Evolutionary conservation across 2,329 filamentous ascomycete species (phyloP).

Genomic region (Monilinia fructicola): DNA sequence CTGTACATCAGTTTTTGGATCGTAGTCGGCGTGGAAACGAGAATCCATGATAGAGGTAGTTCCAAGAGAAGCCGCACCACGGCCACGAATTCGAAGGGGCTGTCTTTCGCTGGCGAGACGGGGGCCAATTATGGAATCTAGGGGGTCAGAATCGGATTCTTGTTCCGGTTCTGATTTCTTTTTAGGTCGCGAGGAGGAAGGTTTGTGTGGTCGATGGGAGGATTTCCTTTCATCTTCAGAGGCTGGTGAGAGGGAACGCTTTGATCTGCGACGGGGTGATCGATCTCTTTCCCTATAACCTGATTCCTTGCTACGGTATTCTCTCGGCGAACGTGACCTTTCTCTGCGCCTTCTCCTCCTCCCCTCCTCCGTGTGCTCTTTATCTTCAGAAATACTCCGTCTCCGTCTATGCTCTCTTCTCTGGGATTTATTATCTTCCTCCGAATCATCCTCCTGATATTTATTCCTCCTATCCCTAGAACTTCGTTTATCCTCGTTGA

Average conservation of each 20-base stretch:
- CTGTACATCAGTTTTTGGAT: slow-evolving; percentile 57
- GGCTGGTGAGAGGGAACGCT: slow-evolving; percentile 20
- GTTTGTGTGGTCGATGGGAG: not conserved
- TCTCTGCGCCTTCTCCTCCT: slow-evolving; percentile 30
- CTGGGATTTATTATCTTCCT: slow-evolving; percentile 21
- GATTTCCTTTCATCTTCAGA: slow-evolving; percentile 6
- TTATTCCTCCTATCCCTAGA: slow-evolving; percentile 14
- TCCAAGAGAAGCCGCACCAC: slow-evolving; percentile 58
- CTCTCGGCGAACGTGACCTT: slow-evolving; percentile 33
- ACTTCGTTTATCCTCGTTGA: not conserved
- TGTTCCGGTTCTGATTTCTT: slow-evolving; percentile 18
- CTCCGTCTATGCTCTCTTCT: slow-evolving; percentile 40
- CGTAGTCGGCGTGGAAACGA: slow-evolving; percentile 70
- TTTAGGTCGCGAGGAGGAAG: slow-evolving; percentile 22
- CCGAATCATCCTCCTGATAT: slow-evolving; percentile 17
- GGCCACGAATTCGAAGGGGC: slow-evolving; percentile 58
- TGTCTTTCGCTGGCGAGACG: slow-evolving; percentile 51
- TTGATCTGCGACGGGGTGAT: slow-evolving; percentile 32
- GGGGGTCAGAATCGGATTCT: slow-evolving; percentile 63
- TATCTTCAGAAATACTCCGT: slow-evolving; percentile 30
- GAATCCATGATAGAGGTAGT: slow-evolving; percentile 69
- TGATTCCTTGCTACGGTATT: slow-evolving; percentile 33
- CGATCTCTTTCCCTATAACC: slow-evolving; percentile 39
- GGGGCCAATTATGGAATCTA: slow-evolving; percentile 76
- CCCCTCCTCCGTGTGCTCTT: slow-evolving; percentile 27